Conservation (phyloP, 805 yeast species). For the Saccharomycopsis malanga region DNA sequence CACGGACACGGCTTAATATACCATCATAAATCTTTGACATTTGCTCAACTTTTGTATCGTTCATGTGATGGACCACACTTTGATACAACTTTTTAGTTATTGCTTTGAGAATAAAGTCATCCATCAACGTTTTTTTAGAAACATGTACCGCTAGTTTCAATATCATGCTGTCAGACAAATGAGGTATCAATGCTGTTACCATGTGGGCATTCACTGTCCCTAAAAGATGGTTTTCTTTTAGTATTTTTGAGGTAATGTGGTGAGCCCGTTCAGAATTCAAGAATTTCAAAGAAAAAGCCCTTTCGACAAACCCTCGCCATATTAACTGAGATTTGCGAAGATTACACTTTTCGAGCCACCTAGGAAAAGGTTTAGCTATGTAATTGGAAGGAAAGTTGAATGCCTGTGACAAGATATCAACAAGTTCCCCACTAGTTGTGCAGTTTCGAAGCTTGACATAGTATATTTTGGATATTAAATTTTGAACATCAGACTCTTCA, state of each 20-base stretch:
- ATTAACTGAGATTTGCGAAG: slow-evolving; percentile 3
- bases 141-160: slow-evolving; percentile 1
- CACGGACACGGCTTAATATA: slow-evolving; percentile 24
- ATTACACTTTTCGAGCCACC: not conserved
- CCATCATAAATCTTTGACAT: slow-evolving; percentile 1
- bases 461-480: slow-evolving; percentile 12
- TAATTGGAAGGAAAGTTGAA: slow-evolving; percentile 4
- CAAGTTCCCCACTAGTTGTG: slow-evolving; percentile 2
- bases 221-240: slow-evolving; percentile 2
- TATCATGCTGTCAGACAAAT: slow-evolving; percentile 8
- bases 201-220: slow-evolving; percentile 7
- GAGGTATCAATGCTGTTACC: slow-evolving; percentile 2
- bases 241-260: slow-evolving; percentile 6
- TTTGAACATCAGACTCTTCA: not conserved
- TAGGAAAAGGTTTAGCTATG: not conserved
- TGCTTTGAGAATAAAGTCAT: slow-evolving; percentile 4
- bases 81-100: slow-evolving; percentile 9
- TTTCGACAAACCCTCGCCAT: slow-evolving; percentile 12
- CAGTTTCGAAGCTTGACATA: slow-evolving; percentile 9
- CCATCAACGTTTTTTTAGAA: slow-evolving; percentile 4
- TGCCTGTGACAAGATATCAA: slow-evolving; percentile 4
- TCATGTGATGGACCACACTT: not conserved
- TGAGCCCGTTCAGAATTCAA: slow-evolving; percentile 3
- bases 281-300: slow-evolving; percentile 1
- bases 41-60: not conserved